These are phyloP conservation scores for Dothideomycetidae sp. DNA, from an alignment of 2,329 filamentous ascomycete species.

Conservation along the genomic window DNA sequence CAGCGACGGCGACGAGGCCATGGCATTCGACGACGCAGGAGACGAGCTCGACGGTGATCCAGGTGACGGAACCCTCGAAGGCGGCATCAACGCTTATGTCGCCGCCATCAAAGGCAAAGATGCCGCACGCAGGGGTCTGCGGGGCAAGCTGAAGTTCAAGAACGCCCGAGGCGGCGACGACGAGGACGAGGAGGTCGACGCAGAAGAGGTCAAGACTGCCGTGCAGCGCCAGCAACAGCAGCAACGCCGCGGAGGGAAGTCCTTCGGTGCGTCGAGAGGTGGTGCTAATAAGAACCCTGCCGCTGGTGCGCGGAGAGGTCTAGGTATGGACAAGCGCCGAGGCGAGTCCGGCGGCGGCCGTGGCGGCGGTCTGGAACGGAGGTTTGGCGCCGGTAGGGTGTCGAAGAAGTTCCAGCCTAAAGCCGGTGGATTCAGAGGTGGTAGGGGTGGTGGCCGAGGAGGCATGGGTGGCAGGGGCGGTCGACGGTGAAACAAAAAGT, in stretches of 20 bases:
- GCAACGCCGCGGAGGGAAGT: conserved; percentile 2
- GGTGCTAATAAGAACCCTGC: conserved; percentile 8
- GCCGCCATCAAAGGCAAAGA: conserved; percentile 46
- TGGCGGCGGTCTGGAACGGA: background rate
- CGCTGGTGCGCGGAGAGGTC: conserved; percentile 19
- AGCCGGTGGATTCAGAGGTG: background rate
- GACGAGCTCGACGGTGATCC: conserved; percentile 21
- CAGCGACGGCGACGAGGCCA: conserved; percentile 29
- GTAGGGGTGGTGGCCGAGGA: background rate
- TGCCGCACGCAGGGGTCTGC: conserved; percentile 42
- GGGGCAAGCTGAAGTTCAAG: conserved; percentile 47
- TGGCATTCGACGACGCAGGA: conserved; percentile 46
- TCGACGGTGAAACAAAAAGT: no score
- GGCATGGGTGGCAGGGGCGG: no score
- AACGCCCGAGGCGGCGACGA: conserved; percentile 31
- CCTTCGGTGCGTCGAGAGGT: conserved; percentile 4
- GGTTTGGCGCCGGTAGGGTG: conserved; percentile 1
- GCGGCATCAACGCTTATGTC: conserved; percentile 46
- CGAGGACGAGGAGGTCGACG: conserved; percentile 32
- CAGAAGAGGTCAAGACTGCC: conserved; percentile 23
- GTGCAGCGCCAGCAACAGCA: conserved; percentile 22
- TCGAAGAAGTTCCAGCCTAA: conserved; percentile 8
- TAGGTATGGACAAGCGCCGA: conserved; percentile 25
- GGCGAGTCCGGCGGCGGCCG: conserved; percentile 13
- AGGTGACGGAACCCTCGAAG: conserved; percentile 30